Percentiles rank a stretch among this genome's conserved stretches.
Conservation (phyloP, 805 yeast species). For the Hanseniaspora thailandica region DNA sequence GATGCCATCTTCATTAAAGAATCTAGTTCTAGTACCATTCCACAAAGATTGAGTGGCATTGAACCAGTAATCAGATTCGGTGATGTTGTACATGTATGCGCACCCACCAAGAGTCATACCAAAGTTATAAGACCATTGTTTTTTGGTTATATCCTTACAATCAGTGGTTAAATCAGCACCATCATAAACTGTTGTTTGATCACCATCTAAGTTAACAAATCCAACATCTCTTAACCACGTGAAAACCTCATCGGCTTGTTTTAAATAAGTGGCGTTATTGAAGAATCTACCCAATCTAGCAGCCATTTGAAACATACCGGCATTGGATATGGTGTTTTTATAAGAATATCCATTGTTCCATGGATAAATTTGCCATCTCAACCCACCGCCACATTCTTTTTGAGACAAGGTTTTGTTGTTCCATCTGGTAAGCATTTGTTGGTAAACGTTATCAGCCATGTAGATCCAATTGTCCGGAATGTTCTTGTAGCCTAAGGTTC, state of each 20-base stretch:
- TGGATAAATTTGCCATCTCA: constrained; percentile 90
- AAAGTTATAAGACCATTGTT: constrained; percentile 72
- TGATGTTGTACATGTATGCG: constrained; percentile 59
- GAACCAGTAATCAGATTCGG: constrained; percentile 45
- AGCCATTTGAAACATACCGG: constrained; percentile 74
- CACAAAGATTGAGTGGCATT: constrained; percentile 36
- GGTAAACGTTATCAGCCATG: constrained; percentile 63
- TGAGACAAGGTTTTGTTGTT: constrained; percentile 6
- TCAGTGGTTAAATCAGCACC: constrained; percentile 46
- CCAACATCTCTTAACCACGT: constrained; percentile 59
- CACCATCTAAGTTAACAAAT: constrained; percentile 34
- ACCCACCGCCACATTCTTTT: constrained; percentile 66
- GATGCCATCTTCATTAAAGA: constrained; percentile 37
- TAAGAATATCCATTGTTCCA: constrained; percentile 93
- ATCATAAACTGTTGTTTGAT: constrained; percentile 40
- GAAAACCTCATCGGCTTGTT: constrained; percentile 64
- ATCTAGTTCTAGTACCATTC: constrained; percentile 37
- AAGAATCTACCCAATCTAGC: constrained; percentile 81
- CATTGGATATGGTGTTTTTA: constrained; percentile 85
- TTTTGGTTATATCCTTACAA: constrained; percentile 47
- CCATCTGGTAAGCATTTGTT: background rate
- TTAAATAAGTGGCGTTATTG: constrained; percentile 57
- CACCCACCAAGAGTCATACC: constrained; percentile 64
- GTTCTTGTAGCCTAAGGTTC: background rate
- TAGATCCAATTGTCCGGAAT: constrained; percentile 45